These are phyloP conservation scores for Acer saccharum DNA, from an alignment of 345 rosid genomes.

Conservation along the genomic window DNA sequence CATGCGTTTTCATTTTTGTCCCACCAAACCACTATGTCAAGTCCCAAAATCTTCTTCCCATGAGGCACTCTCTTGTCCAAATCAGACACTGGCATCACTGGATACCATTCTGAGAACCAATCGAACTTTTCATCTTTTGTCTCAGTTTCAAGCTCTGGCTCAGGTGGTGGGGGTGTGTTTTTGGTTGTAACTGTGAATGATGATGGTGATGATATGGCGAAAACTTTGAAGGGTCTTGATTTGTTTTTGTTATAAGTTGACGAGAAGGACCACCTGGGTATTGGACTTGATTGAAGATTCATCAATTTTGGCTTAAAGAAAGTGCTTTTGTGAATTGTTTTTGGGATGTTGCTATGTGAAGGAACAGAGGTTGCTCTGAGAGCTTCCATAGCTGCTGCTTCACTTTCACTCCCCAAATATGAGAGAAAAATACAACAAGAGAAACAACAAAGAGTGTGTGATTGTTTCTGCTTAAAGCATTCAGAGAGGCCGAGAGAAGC, in stretches of 20 bases:
- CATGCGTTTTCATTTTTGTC: not conserved
- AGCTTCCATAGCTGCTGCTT: not conserved
- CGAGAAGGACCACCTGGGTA: not conserved
- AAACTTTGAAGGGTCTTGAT: not conserved
- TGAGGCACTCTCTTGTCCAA: not conserved
- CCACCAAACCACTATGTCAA: slow-evolving; percentile 1
- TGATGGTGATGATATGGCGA: not conserved
- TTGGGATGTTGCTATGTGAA: not conserved
- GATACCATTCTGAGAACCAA: not conserved
- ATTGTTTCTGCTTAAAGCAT: no score
- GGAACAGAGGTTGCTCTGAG: not conserved
- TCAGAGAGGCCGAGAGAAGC: no score
- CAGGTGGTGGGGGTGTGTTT: not conserved
- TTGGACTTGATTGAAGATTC: not conserved
- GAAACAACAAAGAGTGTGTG: not conserved
- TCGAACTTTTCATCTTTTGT: not conserved
- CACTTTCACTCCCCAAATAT: not conserved
- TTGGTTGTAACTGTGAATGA: not conserved
- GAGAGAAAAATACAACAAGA: no score
- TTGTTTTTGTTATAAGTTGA: not conserved
- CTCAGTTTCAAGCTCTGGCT: not conserved
- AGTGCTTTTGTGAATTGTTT: not conserved
- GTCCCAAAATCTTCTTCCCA: not conserved
- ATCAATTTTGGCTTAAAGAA: not conserved
- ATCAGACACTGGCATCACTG: not conserved